Conservation (phyloP, 2,329 filamentous ascomycete species). For the Neoscytalidium dimidiatum region DNA sequence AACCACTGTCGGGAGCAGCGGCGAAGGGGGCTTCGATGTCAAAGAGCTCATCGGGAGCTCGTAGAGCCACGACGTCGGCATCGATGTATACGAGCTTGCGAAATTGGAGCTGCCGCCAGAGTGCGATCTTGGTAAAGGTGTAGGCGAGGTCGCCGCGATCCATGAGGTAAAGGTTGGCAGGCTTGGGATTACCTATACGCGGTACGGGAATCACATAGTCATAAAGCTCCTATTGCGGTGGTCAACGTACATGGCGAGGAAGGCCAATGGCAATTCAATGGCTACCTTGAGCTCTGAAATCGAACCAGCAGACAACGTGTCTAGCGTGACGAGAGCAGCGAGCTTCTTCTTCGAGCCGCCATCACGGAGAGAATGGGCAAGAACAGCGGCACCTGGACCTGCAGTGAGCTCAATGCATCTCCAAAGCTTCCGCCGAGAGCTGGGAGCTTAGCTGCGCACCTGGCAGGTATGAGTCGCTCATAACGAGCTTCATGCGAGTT, state of each 20-base stretch:
- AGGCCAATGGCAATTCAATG: constrained; percentile 14
- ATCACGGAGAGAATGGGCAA: constrained; percentile 93
- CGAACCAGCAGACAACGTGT: constrained; percentile 73
- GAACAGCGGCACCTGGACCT: constrained; percentile 76
- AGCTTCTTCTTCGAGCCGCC: constrained; percentile 83
- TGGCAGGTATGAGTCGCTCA: constrained; percentile 91
- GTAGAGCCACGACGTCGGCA: constrained; percentile 86
- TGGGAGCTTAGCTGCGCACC: constrained; percentile 54
- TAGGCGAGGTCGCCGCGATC: constrained; percentile 85
- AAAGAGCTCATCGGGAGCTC: constrained; percentile 92
- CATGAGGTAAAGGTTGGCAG: constrained; percentile 88
- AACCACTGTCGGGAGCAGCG: constrained; percentile 90
- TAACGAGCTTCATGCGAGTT: constrained; percentile 68
- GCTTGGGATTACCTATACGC: constrained; percentile 73
- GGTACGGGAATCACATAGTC: constrained; percentile 86
- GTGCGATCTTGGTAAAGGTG: constrained; percentile 92
- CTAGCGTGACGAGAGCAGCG: constrained; percentile 78
- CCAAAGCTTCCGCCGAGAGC: neutral
- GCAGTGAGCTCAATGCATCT: constrained; percentile 5
- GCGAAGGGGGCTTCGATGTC: constrained; percentile 62
- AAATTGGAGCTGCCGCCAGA: constrained; percentile 91
- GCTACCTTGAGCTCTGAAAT: constrained; percentile 75
- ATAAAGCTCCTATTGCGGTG: constrained; percentile 66
- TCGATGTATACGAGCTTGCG: constrained; percentile 93
- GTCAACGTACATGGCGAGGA: constrained; percentile 19